Evolutionary conservation across 2,329 filamentous ascomycete genomes (phyloP).

Genomic region (Penicillium concentricum): DNA sequence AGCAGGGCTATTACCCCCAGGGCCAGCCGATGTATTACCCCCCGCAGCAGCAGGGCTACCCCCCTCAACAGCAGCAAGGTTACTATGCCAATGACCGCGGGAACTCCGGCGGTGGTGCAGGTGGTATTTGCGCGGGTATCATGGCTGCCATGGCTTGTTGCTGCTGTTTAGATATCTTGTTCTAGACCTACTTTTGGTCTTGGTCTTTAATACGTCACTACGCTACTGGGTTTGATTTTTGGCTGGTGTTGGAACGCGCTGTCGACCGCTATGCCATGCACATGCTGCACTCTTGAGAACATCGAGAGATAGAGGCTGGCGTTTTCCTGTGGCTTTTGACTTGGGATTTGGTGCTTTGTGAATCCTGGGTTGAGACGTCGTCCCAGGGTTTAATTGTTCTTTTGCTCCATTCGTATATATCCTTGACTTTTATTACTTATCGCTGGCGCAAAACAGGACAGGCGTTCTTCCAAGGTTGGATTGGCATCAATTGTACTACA

Average conservation of each 20-base stretch:
- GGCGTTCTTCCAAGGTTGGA: slow-evolving; percentile 9
- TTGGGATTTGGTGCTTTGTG: background rate
- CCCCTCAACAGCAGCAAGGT: slow-evolving; percentile 40
- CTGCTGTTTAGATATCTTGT: slow-evolving; percentile 51
- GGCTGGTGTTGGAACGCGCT: background rate
- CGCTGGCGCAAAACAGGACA: slow-evolving; percentile 13
- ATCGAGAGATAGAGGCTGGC: background rate
- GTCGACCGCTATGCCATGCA: background rate
- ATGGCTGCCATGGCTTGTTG: slow-evolving; percentile 50
- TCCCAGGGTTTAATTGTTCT: background rate
- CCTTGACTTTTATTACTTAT: slow-evolving; percentile 11
- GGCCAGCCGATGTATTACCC: slow-evolving; percentile 29
- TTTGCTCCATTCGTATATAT: slow-evolving; percentile 12
- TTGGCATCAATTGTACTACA: slow-evolving; percentile 8
- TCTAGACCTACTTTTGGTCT: slow-evolving; percentile 24
- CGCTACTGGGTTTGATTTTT: background rate
- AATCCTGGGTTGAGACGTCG: background rate
- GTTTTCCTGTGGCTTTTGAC: slow-evolving; percentile 3
- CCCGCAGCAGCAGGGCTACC: slow-evolving; percentile 39
- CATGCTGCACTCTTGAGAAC: background rate
- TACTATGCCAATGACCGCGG: slow-evolving; percentile 39
- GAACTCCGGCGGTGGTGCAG: slow-evolving; percentile 25
- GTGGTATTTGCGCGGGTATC: slow-evolving; percentile 49
- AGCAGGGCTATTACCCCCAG: slow-evolving; percentile 26
- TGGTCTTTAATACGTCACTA: background rate